Base-by-base conservation (phyloP, 2,329 filamentous ascomycete genomes). In the Xylaria multiplex region DNA sequence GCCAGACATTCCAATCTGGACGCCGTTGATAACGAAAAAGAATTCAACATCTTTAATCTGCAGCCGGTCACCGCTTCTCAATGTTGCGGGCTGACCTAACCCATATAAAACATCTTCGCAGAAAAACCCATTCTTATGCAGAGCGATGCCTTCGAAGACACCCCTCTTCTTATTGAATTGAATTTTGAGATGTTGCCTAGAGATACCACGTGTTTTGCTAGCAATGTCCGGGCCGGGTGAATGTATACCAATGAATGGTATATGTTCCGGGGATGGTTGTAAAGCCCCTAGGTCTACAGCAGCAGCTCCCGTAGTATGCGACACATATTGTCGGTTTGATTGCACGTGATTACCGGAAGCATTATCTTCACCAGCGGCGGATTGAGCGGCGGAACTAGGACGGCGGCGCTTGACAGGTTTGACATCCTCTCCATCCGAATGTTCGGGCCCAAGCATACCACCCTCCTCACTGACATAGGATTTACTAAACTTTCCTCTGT, bases 1-100 rank as follows among this genome's bases (percentile, higher is more conserved):
- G 40, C 86, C 88, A 2, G 86, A 87, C 65, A 83, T 82, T 19
- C 87, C 86, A 27, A 80, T 76, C 19, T 84, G 80, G n/a, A 87
- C 85, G 62, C 87, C 86, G 48, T 91, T 92, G 69, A 93, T 87
- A 50, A 88, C 81, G 76, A 94, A 93, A 14, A 80, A 81, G 68
- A 94, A 88, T 52, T 84, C 82, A 2, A 94, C 86, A 66, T 89
- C 88, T 63, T 91, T 91, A 75, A 94, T 90, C 75, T 91, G 88
- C 45, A 94, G 83, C n/a, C 83, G 80, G 69, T 88, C 88, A 42
- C 89, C 88, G 71, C 90, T 89, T 53, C 84, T 83, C 22, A 95
- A 79, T 3, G 84, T 81, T 9, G 89, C 84, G 32, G 83, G 82
- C 42, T 84, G 82, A 63, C 84, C 84, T 22, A 75, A 70, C 27